A percentile compares a stretch with the other conserved stretches of the same genome.
Evolutionary conservation across 345 rosid species (phyloP).

Genomic region (Litchi chinensis): DNA sequence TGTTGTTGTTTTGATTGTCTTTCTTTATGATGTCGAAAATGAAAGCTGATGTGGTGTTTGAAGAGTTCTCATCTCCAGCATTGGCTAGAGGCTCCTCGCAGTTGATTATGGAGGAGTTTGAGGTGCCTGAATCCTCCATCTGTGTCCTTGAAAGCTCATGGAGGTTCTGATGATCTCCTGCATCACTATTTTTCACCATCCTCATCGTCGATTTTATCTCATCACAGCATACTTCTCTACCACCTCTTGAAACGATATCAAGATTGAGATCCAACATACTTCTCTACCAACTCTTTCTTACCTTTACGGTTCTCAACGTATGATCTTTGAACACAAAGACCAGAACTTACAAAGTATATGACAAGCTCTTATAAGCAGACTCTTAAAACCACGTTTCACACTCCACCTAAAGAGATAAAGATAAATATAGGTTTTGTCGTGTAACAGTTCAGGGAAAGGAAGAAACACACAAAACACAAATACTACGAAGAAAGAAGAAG

Average conservation of each 20-base stretch:
- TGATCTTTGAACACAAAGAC: neutral
- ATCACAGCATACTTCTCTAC: slow-evolving; percentile 3
- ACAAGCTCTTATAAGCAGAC: neutral
- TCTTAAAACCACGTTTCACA: neutral
- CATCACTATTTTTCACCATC: neutral
- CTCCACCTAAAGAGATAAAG: neutral
- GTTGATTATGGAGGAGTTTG: slow-evolving; percentile 53
- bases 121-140: slow-evolving; percentile 51
- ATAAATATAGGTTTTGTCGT: neutral
- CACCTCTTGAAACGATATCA: slow-evolving; percentile 30
- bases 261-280: slow-evolving; percentile 75
- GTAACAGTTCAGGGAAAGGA: neutral
- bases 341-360: too few species aligned
- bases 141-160: slow-evolving; percentile 15
- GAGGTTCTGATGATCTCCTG: neutral
- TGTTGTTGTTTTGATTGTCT: slow-evolving; percentile 9
- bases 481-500: neutral
- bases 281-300: too few species aligned
- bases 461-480: neutral
- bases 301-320: neutral
- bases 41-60: slow-evolving; percentile 33
- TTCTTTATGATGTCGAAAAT: slow-evolving; percentile 49
- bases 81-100: slow-evolving; percentile 31
- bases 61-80: slow-evolving; percentile 46
- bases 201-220: slow-evolving; percentile 9